These are phyloP conservation scores for Musa troglodytarum DNA, from an alignment of 176 grass and related monocot genomes.

Conservation along the genomic window DNA sequence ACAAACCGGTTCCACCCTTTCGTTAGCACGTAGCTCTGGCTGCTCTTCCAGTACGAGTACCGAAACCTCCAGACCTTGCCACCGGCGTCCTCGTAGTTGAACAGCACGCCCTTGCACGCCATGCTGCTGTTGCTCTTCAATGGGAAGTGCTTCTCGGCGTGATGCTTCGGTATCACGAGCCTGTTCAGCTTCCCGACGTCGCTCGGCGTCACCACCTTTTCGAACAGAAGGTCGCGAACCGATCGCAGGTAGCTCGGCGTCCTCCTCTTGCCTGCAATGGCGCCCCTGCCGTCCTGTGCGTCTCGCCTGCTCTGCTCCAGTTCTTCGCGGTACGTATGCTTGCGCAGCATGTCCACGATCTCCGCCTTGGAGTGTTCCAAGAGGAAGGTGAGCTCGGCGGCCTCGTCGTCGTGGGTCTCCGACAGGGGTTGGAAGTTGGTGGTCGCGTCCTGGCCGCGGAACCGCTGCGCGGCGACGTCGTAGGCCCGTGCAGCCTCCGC, in stretches of 20 bases:
- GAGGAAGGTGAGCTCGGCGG: neutral
- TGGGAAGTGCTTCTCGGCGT: neutral
- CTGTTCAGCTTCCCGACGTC: slow-evolving; percentile 7
- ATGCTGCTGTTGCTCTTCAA: neutral
- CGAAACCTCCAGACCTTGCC: slow-evolving; percentile 21
- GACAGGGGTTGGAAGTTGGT: slow-evolving; percentile 69
- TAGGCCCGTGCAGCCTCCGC: slow-evolving; percentile 60
- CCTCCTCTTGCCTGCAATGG: neutral
- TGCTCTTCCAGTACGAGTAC: slow-evolving; percentile 99
- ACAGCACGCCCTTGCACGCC: neutral
- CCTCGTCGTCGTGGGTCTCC: slow-evolving; percentile 29
- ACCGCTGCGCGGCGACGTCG: slow-evolving; percentile 79
- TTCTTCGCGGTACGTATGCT: slow-evolving; percentile 4
- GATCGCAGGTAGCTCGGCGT: neutral
- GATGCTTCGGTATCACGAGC: neutral
- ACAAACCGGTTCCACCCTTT: slow-evolving; percentile 98
- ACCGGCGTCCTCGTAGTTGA: slow-evolving; percentile 2
- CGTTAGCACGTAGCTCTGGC: slow-evolving; percentile 98
- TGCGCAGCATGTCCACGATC: slow-evolving; percentile 16
- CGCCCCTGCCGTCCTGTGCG: neutral
- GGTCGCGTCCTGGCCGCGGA: slow-evolving; percentile 76
- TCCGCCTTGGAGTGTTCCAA: slow-evolving; percentile 4
- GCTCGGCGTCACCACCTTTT: slow-evolving; percentile 1
- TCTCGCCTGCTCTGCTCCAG: slow-evolving; percentile 1
- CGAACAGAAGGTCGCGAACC: neutral